These are phyloP conservation scores for Hanseniaspora uvarum DNA, from an alignment of 1,139 yeast genomes.

Conservation along the genomic window DNA sequence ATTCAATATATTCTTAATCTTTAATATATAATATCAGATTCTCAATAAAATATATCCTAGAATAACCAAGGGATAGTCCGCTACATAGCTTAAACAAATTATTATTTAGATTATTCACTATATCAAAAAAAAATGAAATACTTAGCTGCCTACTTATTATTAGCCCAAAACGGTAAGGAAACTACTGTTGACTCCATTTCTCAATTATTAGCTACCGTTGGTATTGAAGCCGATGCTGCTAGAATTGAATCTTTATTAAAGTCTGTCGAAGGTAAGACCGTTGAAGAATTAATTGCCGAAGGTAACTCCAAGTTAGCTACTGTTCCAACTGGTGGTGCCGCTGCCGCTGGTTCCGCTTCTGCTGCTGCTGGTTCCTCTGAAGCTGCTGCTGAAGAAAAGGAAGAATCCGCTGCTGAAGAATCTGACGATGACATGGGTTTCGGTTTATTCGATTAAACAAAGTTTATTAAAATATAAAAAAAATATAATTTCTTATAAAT, in stretches of 20 bases:
- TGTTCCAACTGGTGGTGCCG: conserved; percentile 97
- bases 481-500: not conserved
- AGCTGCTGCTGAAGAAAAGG: conserved; percentile 63
- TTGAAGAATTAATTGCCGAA: conserved; percentile 82
- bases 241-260: conserved; percentile 75
- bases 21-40: too few species aligned
- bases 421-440: conserved; percentile 76
- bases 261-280: conserved; percentile 89
- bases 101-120: conserved; percentile 29
- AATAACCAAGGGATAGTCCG: conserved; percentile 34
- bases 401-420: conserved; percentile 49
- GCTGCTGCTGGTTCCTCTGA: conserved; percentile 58
- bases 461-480: not conserved
- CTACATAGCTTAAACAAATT: conserved; percentile 28
- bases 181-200: conserved; percentile 85
- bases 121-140: conserved; percentile 60
- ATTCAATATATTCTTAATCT: too few species aligned
- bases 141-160: conserved; percentile 85
- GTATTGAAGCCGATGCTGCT: conserved; percentile 88
- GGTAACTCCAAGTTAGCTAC: conserved; percentile 93
- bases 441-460: conserved; percentile 73
- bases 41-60: too few species aligned
- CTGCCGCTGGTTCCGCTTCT: conserved; percentile 61
- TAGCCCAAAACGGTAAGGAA: conserved; percentile 75
- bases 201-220: conserved; percentile 81